Evolutionary conservation across 495 filamentous ascomycete species (phyloP), one percentile per base, ranked within the genome.

Genomic region (Penicillium fimorum): DNA sequence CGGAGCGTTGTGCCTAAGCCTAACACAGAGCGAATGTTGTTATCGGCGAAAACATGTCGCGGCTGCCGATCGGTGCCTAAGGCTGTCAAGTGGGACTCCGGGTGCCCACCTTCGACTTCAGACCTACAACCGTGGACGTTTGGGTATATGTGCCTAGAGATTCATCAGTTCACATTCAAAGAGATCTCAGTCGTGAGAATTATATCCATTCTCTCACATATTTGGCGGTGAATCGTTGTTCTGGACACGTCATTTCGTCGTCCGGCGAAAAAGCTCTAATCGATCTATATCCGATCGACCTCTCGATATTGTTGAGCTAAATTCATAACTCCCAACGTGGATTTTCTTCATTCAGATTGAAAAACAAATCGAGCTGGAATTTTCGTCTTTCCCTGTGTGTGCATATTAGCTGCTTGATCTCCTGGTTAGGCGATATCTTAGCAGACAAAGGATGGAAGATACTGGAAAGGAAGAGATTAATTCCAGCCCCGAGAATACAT

Each of bases 41-140:
- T 43, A 52, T 52, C 50, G 50, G 50, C 38, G 50, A 52, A 52
- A 52, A 52, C 50, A 52, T 52, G 24, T 52, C 50, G 50, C 50
- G 50, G 50, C 24, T 41, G 37, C 50, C 50, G 50, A 52, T 30
- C 3, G 38, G 0, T 32, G 50, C 50, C 50, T 52, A 20, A 52
- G 50, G 50, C 50, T 13, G 42, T 4, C 1, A 52, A 52, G 50
- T 43, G 50, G 50, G 27, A 37, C 47, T 49, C 20, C 32, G 25
- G 25, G 44, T 32, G 44, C 42, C 37, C 50, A 38, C 50, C 24
- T 51, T 38, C 4, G 38, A 52, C 50, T 41, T 43, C 50, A 52
- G 25, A 52, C 38, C 30, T 27, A 27, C 25, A 27, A 1, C 25
- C 25, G 25, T 24, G 25, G 15, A 42, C 15, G 37, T 25, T 22